These are phyloP conservation scores for Hysterium pulicare DNA, from an alignment of 2,329 filamentous ascomycete species.

Conservation along the genomic window DNA sequence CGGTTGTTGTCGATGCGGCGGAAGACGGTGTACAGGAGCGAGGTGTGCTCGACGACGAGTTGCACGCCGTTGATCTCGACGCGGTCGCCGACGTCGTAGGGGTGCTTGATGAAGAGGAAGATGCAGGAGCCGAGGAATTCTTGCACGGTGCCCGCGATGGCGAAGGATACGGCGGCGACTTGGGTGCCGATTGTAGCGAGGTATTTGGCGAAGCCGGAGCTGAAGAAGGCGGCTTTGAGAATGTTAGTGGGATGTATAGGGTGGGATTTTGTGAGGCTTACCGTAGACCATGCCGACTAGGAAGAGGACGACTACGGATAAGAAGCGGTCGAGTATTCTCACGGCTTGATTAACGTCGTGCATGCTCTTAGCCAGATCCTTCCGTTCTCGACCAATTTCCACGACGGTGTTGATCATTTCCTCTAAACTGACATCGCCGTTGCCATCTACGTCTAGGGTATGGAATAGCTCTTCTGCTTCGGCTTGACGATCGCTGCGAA, in stretches of 20 bases:
- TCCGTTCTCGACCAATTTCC: too few species aligned
- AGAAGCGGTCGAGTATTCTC: too few species aligned
- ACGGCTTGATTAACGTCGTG: too few species aligned
- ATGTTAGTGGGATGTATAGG: too few species aligned
- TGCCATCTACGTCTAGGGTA: constrained; percentile 29
- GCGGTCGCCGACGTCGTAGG: constrained; percentile 32
- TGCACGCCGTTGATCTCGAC: constrained; percentile 25
- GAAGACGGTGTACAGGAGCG: constrained; percentile 33
- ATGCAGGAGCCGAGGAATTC: constrained; percentile 23
- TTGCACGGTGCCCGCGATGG: constrained; percentile 20
- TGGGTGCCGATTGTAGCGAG: constrained; percentile 4
- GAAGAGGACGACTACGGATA: too few species aligned
- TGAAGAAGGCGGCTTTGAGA: constrained; percentile 25
- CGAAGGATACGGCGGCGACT: constrained; percentile 18
- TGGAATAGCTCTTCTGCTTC: constrained; percentile 29
- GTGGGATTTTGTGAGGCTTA: constrained; percentile 6
- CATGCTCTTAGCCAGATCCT: too few species aligned
- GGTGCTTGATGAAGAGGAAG: constrained; percentile 28
- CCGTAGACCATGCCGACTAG: too few species aligned
- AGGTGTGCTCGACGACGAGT: constrained; percentile 29
- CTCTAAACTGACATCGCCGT: constrained; percentile 33
- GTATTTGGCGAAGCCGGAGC: constrained; percentile 17
- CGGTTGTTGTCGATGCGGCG: constrained; percentile 24
- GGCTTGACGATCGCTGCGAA: constrained; percentile 17
- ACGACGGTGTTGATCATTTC: too few species aligned